These are phyloP conservation scores for Neocallimastix lanati DNA, from an alignment of 192 early-diverging fungal species.

Conservation along the genomic window DNA sequence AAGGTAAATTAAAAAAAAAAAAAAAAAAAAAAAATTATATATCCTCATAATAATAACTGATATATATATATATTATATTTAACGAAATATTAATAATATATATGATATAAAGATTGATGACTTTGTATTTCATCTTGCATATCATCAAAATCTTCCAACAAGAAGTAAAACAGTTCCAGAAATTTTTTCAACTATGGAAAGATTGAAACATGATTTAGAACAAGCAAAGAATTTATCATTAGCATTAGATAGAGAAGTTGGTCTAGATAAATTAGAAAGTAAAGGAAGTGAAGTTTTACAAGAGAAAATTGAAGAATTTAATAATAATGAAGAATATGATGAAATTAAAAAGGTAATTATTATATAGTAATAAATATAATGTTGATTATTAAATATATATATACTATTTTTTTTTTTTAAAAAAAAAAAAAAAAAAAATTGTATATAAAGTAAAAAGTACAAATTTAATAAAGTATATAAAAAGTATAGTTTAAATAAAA, in stretches of 20 bases:
- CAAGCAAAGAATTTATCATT: constrained; percentile 32
- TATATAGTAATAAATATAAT: too few relatives aligned
- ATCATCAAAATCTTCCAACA: constrained; percentile 17
- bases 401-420: too few relatives aligned
- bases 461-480: too few relatives aligned
- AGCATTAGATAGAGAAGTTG: constrained; percentile 34
- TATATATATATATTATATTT: too few relatives aligned
- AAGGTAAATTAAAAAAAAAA: too few relatives aligned
- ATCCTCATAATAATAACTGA: too few relatives aligned
- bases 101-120: constrained; percentile 43
- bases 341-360: background rate
- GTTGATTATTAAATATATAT: too few relatives aligned
- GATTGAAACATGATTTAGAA: constrained; percentile 57
- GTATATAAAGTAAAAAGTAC: too few relatives aligned
- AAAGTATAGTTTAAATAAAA: too few relatives aligned
- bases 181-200: constrained; percentile 41
- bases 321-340: constrained; percentile 1
- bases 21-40: too few relatives aligned
- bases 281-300: constrained; percentile 3
- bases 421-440: too few relatives aligned
- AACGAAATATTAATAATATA: too few relatives aligned
- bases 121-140: constrained; percentile 28
- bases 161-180: constrained; percentile 46
- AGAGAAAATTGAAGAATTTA: constrained; percentile 6
- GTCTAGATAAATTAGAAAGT: constrained; percentile 7